A percentile compares a stretch with the other conserved stretches of the same genome.
Conservation (phyloP, 2,329 filamentous ascomycete genomes). For the Phyllosticta citriasiana region DNA sequence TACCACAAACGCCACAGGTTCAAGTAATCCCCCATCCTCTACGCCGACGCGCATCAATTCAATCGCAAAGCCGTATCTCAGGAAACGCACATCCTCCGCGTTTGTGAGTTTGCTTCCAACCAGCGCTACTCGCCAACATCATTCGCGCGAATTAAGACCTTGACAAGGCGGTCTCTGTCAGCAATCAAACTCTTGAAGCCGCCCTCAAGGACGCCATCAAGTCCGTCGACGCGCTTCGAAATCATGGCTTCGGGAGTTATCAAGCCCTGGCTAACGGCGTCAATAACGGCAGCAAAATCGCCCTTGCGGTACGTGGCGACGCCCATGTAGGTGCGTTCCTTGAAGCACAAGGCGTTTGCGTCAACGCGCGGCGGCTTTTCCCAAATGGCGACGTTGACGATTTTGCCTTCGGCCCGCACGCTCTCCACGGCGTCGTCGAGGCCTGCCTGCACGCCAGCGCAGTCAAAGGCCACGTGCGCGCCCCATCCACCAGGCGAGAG, state of each 20-base stretch:
- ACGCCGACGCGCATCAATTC: no score
- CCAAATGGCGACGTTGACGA: constrained; percentile 48
- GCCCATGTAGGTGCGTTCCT: constrained; percentile 43
- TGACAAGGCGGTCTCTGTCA: constrained; percentile 41
- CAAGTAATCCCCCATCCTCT: no score
- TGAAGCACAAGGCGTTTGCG: constrained; percentile 43
- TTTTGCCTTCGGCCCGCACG: constrained; percentile 39
- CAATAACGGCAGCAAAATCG: constrained; percentile 37
- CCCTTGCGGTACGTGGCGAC: constrained; percentile 43
- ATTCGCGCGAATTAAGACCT: constrained; percentile 33
- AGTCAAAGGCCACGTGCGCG: constrained; percentile 43
- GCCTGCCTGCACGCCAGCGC: constrained; percentile 42
- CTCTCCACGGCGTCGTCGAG: constrained; percentile 41
- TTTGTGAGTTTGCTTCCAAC: no score
- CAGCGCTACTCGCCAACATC: not conserved
- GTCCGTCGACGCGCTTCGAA: constrained; percentile 34
- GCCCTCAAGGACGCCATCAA: constrained; percentile 37
- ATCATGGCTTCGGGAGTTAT: constrained; percentile 39
- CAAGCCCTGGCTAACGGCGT: constrained; percentile 36
- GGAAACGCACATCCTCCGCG: no score
- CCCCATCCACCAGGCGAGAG: constrained; percentile 34
- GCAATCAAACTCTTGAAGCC: constrained; percentile 39
- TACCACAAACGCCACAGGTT: no score
- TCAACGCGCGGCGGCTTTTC: constrained; percentile 41
- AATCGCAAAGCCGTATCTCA: no score